phyloP scores from a whole-genome alignment of 306 rosid genomes.

The Abrus precatorius region DNA sequence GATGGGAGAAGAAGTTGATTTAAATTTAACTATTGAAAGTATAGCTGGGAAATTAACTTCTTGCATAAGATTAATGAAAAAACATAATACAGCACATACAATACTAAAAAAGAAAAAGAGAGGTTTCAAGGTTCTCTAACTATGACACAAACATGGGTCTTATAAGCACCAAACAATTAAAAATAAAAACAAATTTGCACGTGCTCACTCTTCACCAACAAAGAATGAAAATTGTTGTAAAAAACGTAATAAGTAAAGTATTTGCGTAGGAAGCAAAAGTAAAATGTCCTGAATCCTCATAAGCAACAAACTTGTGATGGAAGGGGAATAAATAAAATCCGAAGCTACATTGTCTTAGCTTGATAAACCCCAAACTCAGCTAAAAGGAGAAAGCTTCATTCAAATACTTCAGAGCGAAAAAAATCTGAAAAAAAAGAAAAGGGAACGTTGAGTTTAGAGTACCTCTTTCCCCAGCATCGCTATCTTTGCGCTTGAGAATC shows the following conservation, averaged over 20 bases:
- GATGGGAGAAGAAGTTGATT: background rate
- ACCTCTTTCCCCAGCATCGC: conserved; percentile 92
- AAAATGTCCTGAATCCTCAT: too few relatives aligned
- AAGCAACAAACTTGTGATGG: background rate
- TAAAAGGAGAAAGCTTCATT: background rate
- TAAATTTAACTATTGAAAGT: background rate
- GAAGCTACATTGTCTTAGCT: conserved; percentile 11
- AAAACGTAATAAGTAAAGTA: background rate
- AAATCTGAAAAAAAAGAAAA: background rate
- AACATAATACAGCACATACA: background rate
- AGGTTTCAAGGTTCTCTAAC: background rate
- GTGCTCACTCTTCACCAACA: background rate
- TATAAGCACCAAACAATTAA: background rate
- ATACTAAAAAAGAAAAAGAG: background rate
- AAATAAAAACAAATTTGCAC: background rate
- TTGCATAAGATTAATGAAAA: background rate
- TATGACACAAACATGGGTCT: background rate
- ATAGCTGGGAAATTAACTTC: background rate
- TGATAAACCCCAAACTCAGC: conserved; percentile 19
- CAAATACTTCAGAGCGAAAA: background rate
- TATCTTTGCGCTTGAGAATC: conserved; percentile 92
- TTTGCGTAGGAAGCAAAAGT: background rate
- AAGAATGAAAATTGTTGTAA: background rate
- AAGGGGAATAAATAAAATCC: background rate
- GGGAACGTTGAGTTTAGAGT: background rate